These are phyloP conservation scores for Spencermartinsiella ligniputridi DNA, from an alignment of 1,139 yeast genomes.

Conservation along the genomic window DNA sequence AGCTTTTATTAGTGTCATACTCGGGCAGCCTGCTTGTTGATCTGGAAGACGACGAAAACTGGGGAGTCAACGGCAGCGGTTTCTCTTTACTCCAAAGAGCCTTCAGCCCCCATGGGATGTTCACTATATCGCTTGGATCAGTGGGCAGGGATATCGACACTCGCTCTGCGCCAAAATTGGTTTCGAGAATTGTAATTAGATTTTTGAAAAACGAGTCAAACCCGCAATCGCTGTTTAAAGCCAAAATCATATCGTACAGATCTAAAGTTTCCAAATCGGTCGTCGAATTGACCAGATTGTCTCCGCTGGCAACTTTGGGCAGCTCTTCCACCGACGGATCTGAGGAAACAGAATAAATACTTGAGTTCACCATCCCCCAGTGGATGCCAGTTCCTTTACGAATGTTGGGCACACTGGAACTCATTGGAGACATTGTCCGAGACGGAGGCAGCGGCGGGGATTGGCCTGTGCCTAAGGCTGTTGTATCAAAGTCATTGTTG, in stretches of 20 bases:
- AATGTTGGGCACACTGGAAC: background rate
- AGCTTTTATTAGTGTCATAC: background rate
- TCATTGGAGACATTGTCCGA: background rate
- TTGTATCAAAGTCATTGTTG: no score
- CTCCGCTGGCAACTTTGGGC: background rate
- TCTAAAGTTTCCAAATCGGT: conserved; percentile 19
- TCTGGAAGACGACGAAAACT: background rate
- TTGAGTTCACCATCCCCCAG: background rate
- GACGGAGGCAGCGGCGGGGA: background rate
- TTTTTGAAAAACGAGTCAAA: conserved; percentile 31
- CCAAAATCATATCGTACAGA: conserved; percentile 29
- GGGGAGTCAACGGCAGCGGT: conserved; percentile 7
- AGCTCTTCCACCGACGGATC: conserved; percentile 1
- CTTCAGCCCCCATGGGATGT: conserved; percentile 36
- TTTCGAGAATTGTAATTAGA: conserved; percentile 26
- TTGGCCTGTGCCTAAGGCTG: no score
- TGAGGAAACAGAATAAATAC: background rate
- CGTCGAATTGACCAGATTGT: background rate
- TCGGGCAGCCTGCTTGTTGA: no score
- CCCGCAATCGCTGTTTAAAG: conserved; percentile 31
- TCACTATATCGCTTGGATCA: conserved; percentile 33
- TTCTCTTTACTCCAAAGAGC: conserved; percentile 29
- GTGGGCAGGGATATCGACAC: conserved; percentile 30
- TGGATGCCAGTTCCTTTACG: background rate
- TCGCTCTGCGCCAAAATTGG: conserved; percentile 29